Percentiles rank a stretch among this genome's conserved stretches.
These are phyloP conservation scores for Aspergillus homomorphus DNA, from an alignment of 495 filamentous ascomycete species.

Conservation along the genomic window DNA sequence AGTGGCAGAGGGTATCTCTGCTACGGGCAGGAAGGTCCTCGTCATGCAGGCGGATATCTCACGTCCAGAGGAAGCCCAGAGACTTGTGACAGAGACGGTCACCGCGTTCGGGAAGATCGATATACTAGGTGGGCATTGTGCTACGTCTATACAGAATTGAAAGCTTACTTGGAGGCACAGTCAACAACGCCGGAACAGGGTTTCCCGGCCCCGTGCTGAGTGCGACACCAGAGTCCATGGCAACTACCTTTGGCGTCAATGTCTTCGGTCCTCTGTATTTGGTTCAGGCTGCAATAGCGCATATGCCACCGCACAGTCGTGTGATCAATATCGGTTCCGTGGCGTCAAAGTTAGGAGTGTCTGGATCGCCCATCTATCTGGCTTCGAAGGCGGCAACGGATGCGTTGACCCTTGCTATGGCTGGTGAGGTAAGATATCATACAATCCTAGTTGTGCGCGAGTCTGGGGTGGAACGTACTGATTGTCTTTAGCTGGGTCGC, in stretches of 20 bases:
- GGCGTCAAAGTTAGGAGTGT: slow-evolving; percentile 3
- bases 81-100: not conserved
- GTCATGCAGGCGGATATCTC: slow-evolving; percentile 6
- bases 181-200: slow-evolving; percentile 1
- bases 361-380: not conserved
- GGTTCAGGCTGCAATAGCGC: not conserved
- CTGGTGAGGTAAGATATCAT: not conserved
- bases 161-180: not conserved
- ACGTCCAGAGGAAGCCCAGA: not conserved
- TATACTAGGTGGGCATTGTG: not conserved
- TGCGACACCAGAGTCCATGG: not conserved
- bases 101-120: not conserved
- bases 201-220: not conserved
- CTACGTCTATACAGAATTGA: not conserved
- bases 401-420: not conserved
- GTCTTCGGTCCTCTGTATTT: not conserved
- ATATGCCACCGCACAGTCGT: slow-evolving; percentile 5
- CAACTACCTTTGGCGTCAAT: slow-evolving; percentile 1
- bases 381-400: slow-evolving; percentile 1
- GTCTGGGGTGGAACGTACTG: not conserved
- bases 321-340: slow-evolving; percentile 1
- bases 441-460: not conserved
- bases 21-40: not conserved
- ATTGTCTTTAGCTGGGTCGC: not conserved
- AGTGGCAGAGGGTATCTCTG: not conserved